Evolutionary conservation across 805 yeast genomes (phyloP).

Genomic region (Komagataella mondaviorum): DNA sequence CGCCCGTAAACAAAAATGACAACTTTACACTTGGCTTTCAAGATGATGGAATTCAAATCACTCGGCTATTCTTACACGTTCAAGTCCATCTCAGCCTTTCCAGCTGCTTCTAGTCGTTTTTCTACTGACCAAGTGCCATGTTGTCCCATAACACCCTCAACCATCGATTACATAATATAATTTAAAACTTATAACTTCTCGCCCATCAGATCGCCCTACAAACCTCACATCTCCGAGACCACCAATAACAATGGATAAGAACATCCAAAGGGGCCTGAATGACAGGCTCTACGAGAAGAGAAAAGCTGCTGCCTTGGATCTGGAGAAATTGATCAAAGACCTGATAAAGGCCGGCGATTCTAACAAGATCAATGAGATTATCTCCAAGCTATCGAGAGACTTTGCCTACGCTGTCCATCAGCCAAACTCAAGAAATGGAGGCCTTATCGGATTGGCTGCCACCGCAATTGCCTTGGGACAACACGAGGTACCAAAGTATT

Average conservation of each 20-base stretch:
- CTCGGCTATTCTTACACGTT: too few relatives aligned
- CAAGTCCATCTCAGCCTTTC: too few relatives aligned
- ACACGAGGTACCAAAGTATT: slow-evolving; percentile 67
- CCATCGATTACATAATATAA: neutral
- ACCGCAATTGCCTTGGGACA: slow-evolving; percentile 87
- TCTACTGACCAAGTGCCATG: too few relatives aligned
- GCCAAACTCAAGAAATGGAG: slow-evolving; percentile 87
- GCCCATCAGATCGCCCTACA: neutral
- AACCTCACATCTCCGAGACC: neutral
- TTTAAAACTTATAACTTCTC: neutral
- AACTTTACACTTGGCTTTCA: too few relatives aligned
- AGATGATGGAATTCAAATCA: too few relatives aligned
- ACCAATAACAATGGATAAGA: slow-evolving; percentile 26
- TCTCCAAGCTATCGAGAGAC: slow-evolving; percentile 64
- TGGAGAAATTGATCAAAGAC: slow-evolving; percentile 67
- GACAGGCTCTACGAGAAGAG: slow-evolving; percentile 71
- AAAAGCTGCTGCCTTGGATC: slow-evolving; percentile 62
- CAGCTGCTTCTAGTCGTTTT: too few relatives aligned
- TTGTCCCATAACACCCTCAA: too few relatives aligned
- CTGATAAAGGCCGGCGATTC: slow-evolving; percentile 47
- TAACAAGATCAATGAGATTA: slow-evolving; percentile 45
- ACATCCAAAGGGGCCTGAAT: slow-evolving; percentile 51
- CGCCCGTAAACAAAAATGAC: too few relatives aligned
- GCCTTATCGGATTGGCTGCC: slow-evolving; percentile 90
- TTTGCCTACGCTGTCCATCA: slow-evolving; percentile 76